A percentile compares a stretch with the other conserved stretches of the same genome.
These are phyloP conservation scores for Sclerotiophoma versabilis DNA, from an alignment of 2,329 filamentous ascomycete species.

Conservation along the genomic window DNA sequence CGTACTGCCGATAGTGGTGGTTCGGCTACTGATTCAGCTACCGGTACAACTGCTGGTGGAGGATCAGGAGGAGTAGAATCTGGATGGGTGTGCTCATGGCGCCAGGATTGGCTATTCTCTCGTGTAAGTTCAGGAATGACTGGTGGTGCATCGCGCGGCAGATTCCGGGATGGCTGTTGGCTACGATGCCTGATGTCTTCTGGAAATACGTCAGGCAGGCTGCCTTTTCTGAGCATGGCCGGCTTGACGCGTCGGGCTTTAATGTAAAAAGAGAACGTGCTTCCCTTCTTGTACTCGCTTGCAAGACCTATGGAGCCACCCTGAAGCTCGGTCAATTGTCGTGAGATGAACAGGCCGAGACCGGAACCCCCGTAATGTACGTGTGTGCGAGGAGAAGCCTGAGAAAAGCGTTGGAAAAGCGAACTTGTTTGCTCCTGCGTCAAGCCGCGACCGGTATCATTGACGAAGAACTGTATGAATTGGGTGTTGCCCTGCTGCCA, in stretches of 20 bases:
- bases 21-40: too few relatives aligned
- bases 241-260: constrained; percentile 28
- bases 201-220: constrained; percentile 25
- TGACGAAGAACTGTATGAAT: constrained; percentile 47
- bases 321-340: constrained; percentile 42
- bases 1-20: neutral
- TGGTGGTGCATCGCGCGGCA: constrained; percentile 8
- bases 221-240: constrained; percentile 21
- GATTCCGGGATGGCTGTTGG: constrained; percentile 5
- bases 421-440: constrained; percentile 44
- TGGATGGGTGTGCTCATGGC: neutral
- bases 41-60: neutral
- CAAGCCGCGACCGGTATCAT: constrained; percentile 52
- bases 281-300: constrained; percentile 32
- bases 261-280: constrained; percentile 45
- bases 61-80: neutral
- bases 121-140: neutral
- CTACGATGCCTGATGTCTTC: constrained; percentile 33
- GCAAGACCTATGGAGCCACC: constrained; percentile 42
- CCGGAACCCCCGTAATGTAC: constrained; percentile 51
- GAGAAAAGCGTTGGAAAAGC: constrained; percentile 43
- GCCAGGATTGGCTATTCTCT: constrained; percentile 1
- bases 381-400: constrained; percentile 43
- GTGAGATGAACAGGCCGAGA: constrained; percentile 44
- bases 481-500: constrained; percentile 39